phyloP scores from a whole-genome alignment of 2,329 filamentous ascomycete species.

The Fusarium tuaranense region DNA sequence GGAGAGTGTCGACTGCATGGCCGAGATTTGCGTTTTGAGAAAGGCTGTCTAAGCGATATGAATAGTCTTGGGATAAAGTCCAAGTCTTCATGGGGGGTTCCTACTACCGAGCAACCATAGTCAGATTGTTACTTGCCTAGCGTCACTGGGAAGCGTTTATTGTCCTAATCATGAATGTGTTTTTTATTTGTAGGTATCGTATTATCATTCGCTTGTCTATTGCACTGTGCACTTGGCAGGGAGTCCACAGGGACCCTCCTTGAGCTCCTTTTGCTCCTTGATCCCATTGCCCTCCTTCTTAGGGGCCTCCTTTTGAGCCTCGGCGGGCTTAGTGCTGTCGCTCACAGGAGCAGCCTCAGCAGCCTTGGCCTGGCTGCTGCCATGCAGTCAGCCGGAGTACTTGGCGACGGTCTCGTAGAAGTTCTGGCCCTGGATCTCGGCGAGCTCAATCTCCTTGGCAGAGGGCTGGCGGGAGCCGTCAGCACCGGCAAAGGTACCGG shows the following conservation, averaged over 20 bases:
- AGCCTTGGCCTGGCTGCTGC: conserved; percentile 54
- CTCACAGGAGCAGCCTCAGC: conserved; percentile 43
- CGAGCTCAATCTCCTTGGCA: conserved; percentile 80
- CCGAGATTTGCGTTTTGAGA: conserved; percentile 35
- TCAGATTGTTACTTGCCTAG: neutral
- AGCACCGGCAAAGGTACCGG: conserved; percentile 83
- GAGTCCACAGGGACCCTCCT: conserved; percentile 80
- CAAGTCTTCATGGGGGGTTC: neutral
- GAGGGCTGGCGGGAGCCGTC: conserved; percentile 89
- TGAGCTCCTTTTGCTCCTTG: conserved; percentile 57
- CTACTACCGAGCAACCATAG: neutral
- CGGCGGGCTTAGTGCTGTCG: conserved; percentile 38
- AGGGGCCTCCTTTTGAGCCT: conserved; percentile 30
- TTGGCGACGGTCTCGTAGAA: conserved; percentile 86
- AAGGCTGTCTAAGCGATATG: neutral
- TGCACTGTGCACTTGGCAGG: conserved; percentile 79
- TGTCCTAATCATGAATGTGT: conserved; percentile 9
- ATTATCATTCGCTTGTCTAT: conserved; percentile 52
- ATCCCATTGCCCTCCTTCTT: conserved; percentile 36
- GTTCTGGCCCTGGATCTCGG: conserved; percentile 82
- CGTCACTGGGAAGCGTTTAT: neutral
- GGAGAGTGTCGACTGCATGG: conserved; percentile 46
- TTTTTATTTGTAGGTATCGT: conserved; percentile 29
- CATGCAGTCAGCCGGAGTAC: conserved; percentile 83
- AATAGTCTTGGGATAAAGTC: neutral